Percentiles rank a stretch among this genome's conserved stretches.
Evolutionary conservation across 495 filamentous ascomycete genomes (phyloP).

Genomic region (Aspergillus ostianus): DNA sequence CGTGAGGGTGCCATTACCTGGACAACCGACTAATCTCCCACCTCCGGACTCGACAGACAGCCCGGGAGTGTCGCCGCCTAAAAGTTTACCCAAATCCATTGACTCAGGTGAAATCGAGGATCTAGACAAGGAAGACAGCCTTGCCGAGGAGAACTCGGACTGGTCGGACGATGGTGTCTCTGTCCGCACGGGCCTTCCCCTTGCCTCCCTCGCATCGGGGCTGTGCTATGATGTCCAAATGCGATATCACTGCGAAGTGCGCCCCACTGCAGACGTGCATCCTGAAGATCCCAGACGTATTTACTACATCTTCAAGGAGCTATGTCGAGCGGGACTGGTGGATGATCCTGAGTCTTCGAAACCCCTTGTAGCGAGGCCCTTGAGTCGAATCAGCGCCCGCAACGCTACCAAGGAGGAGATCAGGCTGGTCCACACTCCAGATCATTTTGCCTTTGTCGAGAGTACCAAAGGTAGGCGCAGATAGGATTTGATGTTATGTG

Average conservation of each 20-base stretch:
- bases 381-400: constrained; percentile 74
- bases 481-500: neutral
- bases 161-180: constrained; percentile 38
- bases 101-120: constrained; percentile 27
- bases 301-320: constrained; percentile 79
- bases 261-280: constrained; percentile 69
- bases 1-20: constrained; percentile 17
- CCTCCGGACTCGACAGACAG: constrained; percentile 7
- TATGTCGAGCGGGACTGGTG: constrained; percentile 76
- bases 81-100: constrained; percentile 22
- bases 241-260: constrained; percentile 84
- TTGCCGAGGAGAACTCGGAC: constrained; percentile 40
- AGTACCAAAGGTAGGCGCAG: constrained; percentile 48
- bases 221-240: constrained; percentile 90
- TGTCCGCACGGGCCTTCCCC: constrained; percentile 29
- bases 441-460: constrained; percentile 76
- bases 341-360: constrained; percentile 50
- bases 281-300: constrained; percentile 93
- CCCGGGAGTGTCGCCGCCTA: constrained; percentile 18
- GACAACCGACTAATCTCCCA: constrained; percentile 6
- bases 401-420: constrained; percentile 75
- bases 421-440: constrained; percentile 66
- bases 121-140: constrained; percentile 30
- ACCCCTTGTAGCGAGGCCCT: constrained; percentile 55
- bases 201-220: constrained; percentile 60